Base-by-base conservation (phyloP, 2,329 filamentous ascomycete species). In the Juglanconis oblonga region DNA sequence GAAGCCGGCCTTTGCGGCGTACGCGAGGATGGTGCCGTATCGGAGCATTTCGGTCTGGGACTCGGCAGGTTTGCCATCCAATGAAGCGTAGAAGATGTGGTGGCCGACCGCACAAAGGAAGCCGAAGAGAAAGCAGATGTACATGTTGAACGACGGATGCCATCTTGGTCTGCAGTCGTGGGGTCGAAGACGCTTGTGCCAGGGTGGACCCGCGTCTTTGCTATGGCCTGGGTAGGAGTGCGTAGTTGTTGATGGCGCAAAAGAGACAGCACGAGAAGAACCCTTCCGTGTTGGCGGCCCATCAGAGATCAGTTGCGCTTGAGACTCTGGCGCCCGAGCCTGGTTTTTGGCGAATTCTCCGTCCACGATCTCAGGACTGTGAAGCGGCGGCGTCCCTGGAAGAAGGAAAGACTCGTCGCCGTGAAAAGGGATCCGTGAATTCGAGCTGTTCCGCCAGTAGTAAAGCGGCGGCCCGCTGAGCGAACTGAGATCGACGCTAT, bases 1-100 rank as follows among this genome's bases (percentile, higher is more conserved):
- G 17, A 77, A 67, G 54, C 71, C 69, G 5, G 75, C 74, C 66
- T 77, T 77, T 2, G 74, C 67, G 13, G 69, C 72, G 42, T 75
- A 77, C 3, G 75, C 72, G 49, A 77, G 64, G 2, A 74, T 64
- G 1, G 73, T 74, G 3, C 75, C 75, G 57, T 74, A 74, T 6
- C 75, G 70, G 59, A 74, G 67, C 75, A 74, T 77, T 38, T 68
- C 55, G 17, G 75, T 56, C 62, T 77, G 75, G 32, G 72, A 65
- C 59, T 67, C 64, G 3, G 73, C 74, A 2, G 67, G 65, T 47
- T 67, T 66, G 8, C 71, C 73, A 55, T 75, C 55, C 9, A 77
- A 65, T 1, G 64, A 61, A 6, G 61, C 59, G 64, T 77, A 77
- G 63, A 73, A 77, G 40, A 71, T 55, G 61, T 77, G 74, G 58